phyloP scores from a whole-genome alignment of 345 rosid genomes.

The Populus alba region DNA sequence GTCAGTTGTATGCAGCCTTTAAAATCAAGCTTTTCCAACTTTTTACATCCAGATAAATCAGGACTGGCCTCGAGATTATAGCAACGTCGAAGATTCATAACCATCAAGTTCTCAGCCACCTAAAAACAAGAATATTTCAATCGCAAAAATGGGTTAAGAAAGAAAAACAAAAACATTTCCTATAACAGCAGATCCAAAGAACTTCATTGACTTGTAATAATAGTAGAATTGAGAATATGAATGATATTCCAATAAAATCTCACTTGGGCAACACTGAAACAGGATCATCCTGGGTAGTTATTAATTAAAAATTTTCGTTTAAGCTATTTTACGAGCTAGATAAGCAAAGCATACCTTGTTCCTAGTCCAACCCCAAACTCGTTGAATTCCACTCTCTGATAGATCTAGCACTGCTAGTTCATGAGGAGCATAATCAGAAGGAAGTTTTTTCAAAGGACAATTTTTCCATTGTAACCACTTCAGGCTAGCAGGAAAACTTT shows the following conservation, averaged over 20 bases:
- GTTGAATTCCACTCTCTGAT: conserved; percentile 49
- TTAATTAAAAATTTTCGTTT: too few species aligned
- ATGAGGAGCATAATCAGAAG: conserved; percentile 32
- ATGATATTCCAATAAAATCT: background rate
- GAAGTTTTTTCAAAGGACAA: conserved; percentile 47
- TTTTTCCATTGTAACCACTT: conserved; percentile 75
- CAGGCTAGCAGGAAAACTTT: conserved; percentile 45
- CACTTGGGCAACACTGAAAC: background rate
- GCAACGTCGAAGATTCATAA: conserved; percentile 44
- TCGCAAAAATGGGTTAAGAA: background rate
- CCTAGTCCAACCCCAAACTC: conserved; percentile 24
- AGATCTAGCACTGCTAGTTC: conserved; percentile 71
- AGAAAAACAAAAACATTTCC: background rate
- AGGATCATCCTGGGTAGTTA: background rate
- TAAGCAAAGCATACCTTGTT: conserved; percentile 30
- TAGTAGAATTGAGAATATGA: background rate
- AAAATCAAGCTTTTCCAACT: conserved; percentile 44
- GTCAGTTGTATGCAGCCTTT: conserved; percentile 30
- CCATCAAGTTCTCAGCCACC: conserved; percentile 42
- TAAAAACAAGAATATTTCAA: conserved; percentile 1
- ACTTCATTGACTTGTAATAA: background rate
- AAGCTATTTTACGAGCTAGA: background rate
- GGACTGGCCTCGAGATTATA: conserved; percentile 35
- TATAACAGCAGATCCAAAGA: too few species aligned
- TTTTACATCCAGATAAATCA: conserved; percentile 32